Percentiles rank a stretch among this genome's conserved stretches.
phyloP scores from a whole-genome alignment of 2,329 filamentous ascomycete genomes.

The Aureobasidium vineae region DNA sequence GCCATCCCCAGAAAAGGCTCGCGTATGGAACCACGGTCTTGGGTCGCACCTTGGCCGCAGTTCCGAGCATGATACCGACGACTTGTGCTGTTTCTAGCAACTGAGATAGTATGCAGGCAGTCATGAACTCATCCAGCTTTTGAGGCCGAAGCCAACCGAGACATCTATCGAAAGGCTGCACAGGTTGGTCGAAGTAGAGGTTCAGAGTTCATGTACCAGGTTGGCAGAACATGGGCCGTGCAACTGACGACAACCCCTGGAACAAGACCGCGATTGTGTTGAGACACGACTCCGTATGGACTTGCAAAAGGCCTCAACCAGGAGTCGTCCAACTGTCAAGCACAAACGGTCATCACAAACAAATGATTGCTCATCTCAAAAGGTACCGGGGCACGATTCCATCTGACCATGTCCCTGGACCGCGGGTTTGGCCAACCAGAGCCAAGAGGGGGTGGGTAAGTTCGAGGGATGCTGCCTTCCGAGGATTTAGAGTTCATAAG shows the following conservation, averaged over 20 bases:
- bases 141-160: background rate
- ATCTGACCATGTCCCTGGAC: constrained; percentile 19
- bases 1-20: constrained; percentile 16
- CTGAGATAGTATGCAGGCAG: background rate
- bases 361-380: background rate
- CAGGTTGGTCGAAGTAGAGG: background rate
- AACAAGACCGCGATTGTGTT: constrained; percentile 13
- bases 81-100: background rate
- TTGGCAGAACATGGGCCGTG: constrained; percentile 11
- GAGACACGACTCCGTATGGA: constrained; percentile 1
- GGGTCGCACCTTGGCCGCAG: constrained; percentile 2
- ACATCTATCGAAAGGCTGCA: background rate
- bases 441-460: constrained; percentile 7
- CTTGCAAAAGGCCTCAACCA: constrained; percentile 4
- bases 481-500: constrained; percentile 20
- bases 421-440: constrained; percentile 18
- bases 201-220: constrained; percentile 17
- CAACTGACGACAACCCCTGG: constrained; percentile 22
- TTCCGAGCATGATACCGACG: background rate
- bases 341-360: background rate
- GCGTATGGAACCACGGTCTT: constrained; percentile 11
- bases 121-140: background rate
- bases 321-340: constrained; percentile 4
- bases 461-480: constrained; percentile 22
- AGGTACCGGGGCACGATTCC: constrained; percentile 17